Percentiles rank a stretch among this genome's conserved stretches.
These are phyloP conservation scores for Amanita inopinata DNA, from an alignment of 768 basidiomycete genomes.

Conservation along the genomic window DNA sequence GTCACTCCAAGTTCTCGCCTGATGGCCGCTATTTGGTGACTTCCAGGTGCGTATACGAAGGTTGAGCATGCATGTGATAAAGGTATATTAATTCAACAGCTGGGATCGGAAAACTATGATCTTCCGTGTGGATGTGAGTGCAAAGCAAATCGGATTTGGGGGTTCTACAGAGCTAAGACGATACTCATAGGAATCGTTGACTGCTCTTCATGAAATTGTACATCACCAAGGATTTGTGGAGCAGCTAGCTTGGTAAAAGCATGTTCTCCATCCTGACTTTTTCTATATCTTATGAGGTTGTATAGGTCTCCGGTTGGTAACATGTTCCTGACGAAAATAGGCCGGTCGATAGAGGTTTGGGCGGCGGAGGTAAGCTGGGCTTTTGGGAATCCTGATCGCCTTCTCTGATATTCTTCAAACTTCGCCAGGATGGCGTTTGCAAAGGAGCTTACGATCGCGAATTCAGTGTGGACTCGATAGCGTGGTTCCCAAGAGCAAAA, in stretches of 20 bases:
- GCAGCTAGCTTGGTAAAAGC: slow-evolving; percentile 59
- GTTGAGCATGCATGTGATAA: too few relatives aligned
- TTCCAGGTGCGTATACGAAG: slow-evolving; percentile 26
- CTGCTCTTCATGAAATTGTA: slow-evolving; percentile 49
- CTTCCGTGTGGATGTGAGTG: slow-evolving; percentile 53
- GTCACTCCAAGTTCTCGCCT: background rate
- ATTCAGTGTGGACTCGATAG: slow-evolving; percentile 47
- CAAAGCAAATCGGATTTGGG: background rate
- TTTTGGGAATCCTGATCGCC: background rate
- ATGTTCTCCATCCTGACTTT: background rate
- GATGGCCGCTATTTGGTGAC: slow-evolving; percentile 18
- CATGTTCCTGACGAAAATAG: slow-evolving; percentile 53
- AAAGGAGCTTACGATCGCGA: slow-evolving; percentile 52
- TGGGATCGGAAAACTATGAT: slow-evolving; percentile 27
- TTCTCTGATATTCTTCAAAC: slow-evolving; percentile 1
- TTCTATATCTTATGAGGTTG: slow-evolving; percentile 1
- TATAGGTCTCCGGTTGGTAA: slow-evolving; percentile 59
- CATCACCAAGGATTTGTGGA: slow-evolving; percentile 64
- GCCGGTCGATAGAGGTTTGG: slow-evolving; percentile 63
- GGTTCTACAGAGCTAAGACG: slow-evolving; percentile 5
- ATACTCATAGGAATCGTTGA: slow-evolving; percentile 40
- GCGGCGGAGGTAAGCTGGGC: slow-evolving; percentile 44
- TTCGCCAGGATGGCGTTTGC: slow-evolving; percentile 54
- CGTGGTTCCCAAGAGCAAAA: slow-evolving; percentile 59
- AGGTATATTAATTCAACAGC: too few relatives aligned